Percentiles rank a stretch among this genome's conserved stretches.
Evolutionary conservation across 2,329 filamentous ascomycete genomes (phyloP).

Genomic region (Leptographium radiaticola): DNA sequence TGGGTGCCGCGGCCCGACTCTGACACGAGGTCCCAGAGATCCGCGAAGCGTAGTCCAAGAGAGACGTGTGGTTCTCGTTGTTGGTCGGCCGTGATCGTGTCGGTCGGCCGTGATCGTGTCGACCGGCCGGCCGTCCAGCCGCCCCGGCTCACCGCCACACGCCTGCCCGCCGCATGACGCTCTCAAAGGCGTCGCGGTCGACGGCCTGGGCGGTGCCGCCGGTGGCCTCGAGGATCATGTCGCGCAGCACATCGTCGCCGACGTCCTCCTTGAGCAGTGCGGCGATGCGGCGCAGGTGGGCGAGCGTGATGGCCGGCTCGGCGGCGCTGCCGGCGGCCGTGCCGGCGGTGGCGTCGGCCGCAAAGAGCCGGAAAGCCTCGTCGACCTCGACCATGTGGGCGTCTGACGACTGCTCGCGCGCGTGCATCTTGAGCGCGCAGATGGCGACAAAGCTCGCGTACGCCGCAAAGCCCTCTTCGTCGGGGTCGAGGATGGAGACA

Average conservation of each 20-base stretch:
- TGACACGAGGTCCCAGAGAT: no score
- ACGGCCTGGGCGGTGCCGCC: constrained; percentile 63
- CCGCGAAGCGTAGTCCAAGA: no score
- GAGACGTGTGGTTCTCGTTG: no score
- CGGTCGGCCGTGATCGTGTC: no score
- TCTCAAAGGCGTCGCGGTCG: constrained; percentile 66
- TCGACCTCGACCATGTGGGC: constrained; percentile 56
- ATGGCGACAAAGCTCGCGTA: constrained; percentile 79
- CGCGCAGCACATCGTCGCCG: constrained; percentile 60
- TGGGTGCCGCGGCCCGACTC: no score
- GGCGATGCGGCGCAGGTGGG: constrained; percentile 66
- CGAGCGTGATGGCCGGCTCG: constrained; percentile 53
- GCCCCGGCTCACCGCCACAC: constrained; percentile 53
- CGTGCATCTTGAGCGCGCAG: constrained; percentile 73
- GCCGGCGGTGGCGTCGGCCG: constrained; percentile 27
- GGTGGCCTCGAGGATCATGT: constrained; percentile 95
- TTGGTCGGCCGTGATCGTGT: no score
- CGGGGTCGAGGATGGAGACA: constrained; percentile 69
- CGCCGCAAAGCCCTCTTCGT: constrained; percentile 60
- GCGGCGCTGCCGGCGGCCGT: neutral
- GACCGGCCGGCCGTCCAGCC: neutral
- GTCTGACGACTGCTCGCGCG: constrained; percentile 37
- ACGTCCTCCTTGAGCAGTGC: constrained; percentile 70
- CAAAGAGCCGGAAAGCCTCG: constrained; percentile 74
- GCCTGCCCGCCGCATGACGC: constrained; percentile 72